phyloP scores from a whole-genome alignment of 805 yeast species.

The Ogataea sp. region DNA sequence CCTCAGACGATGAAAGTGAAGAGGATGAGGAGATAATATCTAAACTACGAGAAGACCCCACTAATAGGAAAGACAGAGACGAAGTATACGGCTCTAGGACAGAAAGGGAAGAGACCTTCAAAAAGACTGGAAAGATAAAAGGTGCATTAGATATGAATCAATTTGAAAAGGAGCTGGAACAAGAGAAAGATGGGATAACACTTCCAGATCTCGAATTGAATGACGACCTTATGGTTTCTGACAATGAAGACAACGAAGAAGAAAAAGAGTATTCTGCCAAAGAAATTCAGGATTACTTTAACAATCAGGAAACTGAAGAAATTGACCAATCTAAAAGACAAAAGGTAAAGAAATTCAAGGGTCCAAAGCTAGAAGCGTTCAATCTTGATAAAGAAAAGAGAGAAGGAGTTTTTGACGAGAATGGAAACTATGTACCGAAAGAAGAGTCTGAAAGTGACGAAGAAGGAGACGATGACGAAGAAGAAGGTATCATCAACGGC shows the following conservation, averaged over 20 bases:
- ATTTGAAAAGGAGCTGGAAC: constrained; percentile 23
- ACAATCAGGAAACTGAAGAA: constrained; percentile 21
- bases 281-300: constrained; percentile 19
- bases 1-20: constrained; percentile 13
- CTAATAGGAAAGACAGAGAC: constrained; percentile 5
- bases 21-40: constrained; percentile 1
- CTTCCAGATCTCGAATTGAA: neutral
- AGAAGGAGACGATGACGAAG: constrained; percentile 9
- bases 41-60: neutral
- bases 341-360: constrained; percentile 9
- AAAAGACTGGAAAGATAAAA: constrained; percentile 5
- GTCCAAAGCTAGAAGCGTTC: constrained; percentile 54
- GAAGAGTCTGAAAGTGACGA: constrained; percentile 17
- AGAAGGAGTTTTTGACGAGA: constrained; percentile 52
- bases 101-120: constrained; percentile 9
- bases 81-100: constrained; percentile 38
- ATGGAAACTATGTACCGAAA: constrained; percentile 47
- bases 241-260: constrained; percentile 8
- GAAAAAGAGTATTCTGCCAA: neutral
- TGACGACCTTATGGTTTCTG: neutral
- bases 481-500: constrained; percentile 12
- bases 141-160: constrained; percentile 26
- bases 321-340: constrained; percentile 4
- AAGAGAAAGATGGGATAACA: constrained; percentile 8
- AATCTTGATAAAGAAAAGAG: constrained; percentile 47